phyloP scores from a whole-genome alignment of 257 asterid species.

The Knoxia roxburghii region DNA sequence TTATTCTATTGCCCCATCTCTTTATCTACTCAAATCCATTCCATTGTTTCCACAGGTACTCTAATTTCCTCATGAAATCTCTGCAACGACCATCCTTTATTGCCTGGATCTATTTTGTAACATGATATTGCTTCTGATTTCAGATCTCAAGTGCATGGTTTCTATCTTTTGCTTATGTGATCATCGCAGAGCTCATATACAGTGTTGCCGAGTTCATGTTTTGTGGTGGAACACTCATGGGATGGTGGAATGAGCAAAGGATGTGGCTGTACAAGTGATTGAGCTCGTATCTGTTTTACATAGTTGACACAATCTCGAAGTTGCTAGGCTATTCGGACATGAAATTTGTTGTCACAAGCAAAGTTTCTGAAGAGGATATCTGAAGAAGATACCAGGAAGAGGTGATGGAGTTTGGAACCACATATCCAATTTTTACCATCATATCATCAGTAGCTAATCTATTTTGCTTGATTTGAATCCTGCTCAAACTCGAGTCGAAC shows the following conservation, averaged over 20 bases:
- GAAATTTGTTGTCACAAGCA: constrained; percentile 48
- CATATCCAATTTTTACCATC: constrained; percentile 43
- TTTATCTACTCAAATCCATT: constrained; percentile 57
- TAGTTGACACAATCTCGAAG: constrained; percentile 40
- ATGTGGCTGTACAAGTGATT: constrained; percentile 80
- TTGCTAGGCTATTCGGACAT: constrained; percentile 42
- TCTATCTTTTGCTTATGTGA: constrained; percentile 52
- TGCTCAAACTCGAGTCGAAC: constrained; percentile 6
- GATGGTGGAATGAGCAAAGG: constrained; percentile 85
- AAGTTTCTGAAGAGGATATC: constrained; percentile 52
- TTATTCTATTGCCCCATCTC: constrained; percentile 65
- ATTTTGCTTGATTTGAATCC: constrained; percentile 30
- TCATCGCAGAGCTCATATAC: constrained; percentile 24
- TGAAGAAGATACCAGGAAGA: constrained; percentile 50
- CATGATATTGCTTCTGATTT: neutral
- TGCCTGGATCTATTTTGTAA: too few relatives aligned
- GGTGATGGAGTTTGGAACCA: constrained; percentile 65
- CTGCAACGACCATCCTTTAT: too few relatives aligned
- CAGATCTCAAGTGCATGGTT: constrained; percentile 63
- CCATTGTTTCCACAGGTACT: constrained; percentile 68
- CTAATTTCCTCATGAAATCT: neutral
- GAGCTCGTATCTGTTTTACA: constrained; percentile 57
- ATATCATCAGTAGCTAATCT: constrained; percentile 59
- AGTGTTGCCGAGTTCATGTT: constrained; percentile 45
- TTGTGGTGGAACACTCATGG: constrained; percentile 52